Conservation (phyloP, 352 stramenopile species). For the Pythium myriotylum region DNA sequence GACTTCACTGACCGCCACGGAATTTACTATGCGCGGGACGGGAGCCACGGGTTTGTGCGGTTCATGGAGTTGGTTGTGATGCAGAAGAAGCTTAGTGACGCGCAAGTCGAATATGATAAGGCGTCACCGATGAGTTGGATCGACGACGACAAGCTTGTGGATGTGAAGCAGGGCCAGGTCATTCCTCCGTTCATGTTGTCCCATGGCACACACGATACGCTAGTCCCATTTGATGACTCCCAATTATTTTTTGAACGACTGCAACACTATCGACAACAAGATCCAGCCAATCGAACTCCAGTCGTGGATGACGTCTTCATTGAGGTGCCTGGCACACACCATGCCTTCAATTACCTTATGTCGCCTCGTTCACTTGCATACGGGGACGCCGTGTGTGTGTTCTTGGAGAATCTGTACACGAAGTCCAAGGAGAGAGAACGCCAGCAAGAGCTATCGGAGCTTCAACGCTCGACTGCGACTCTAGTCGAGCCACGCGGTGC, state of each 20-base stretch:
- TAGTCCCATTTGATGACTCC: slow-evolving; percentile 77
- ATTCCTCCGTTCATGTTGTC: slow-evolving; percentile 80
- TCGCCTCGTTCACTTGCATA: slow-evolving; percentile 70
- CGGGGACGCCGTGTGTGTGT: slow-evolving; percentile 65
- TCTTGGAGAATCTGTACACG: slow-evolving; percentile 56
- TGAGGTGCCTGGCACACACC: slow-evolving; percentile 56
- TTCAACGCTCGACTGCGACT: neutral
- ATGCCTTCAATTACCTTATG: slow-evolving; percentile 78
- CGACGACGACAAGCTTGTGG: slow-evolving; percentile 30
- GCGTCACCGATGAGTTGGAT: slow-evolving; percentile 67
- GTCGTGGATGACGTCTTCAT: slow-evolving; percentile 65
- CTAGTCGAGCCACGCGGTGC: slow-evolving; percentile 5
- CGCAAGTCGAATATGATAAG: slow-evolving; percentile 45
- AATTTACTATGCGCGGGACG: slow-evolving; percentile 63
- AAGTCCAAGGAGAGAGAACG: slow-evolving; percentile 37
- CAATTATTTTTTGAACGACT: slow-evolving; percentile 68
- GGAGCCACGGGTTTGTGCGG: slow-evolving; percentile 55
- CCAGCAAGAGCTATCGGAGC: neutral
- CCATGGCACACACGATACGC: slow-evolving; percentile 67
- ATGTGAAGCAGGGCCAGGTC: slow-evolving; percentile 27
- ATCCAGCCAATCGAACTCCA: neutral
- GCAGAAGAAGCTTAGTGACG: slow-evolving; percentile 57
- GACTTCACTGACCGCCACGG: slow-evolving; percentile 74
- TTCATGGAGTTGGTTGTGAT: slow-evolving; percentile 76
- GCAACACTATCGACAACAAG: slow-evolving; percentile 36